Evolutionary conservation across 73 alveolate species (phyloP).

Genomic region (Uronychia binucleata): DNA sequence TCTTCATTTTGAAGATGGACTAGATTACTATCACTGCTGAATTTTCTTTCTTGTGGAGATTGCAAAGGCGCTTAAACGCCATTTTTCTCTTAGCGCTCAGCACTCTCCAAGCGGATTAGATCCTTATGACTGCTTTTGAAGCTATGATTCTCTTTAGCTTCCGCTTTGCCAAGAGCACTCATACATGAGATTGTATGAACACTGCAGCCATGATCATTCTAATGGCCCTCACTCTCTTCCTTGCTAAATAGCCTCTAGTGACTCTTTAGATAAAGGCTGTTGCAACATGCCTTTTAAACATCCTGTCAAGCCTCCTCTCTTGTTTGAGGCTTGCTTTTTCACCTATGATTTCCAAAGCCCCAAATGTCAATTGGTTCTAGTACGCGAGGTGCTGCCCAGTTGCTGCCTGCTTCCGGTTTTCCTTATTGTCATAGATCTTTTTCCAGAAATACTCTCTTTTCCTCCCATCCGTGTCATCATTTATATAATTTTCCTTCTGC

Average conservation of each 20-base stretch:
- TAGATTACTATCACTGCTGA: too few species aligned
- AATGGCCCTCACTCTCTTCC: slow-evolving; percentile 3
- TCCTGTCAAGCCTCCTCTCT: slow-evolving; percentile 59
- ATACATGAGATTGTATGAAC: slow-evolving; percentile 39
- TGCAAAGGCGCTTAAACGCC: too few species aligned
- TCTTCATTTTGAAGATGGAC: too few species aligned
- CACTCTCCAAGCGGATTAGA: neutral
- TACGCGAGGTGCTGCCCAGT: neutral
- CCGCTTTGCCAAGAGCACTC: slow-evolving; percentile 44
- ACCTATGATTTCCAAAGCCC: slow-evolving; percentile 54
- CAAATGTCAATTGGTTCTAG: neutral
- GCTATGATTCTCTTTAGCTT: neutral
- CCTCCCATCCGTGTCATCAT: too few species aligned
- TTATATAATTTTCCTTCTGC: neutral
- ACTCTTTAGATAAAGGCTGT: slow-evolving; percentile 45
- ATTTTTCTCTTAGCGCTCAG: neutral
- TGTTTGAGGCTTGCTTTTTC: slow-evolving; percentile 44
- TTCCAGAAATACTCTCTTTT: too few species aligned
- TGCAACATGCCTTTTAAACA: slow-evolving; percentile 9
- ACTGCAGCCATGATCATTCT: slow-evolving; percentile 13
- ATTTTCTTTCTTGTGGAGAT: too few species aligned
- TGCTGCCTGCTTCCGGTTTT: neutral
- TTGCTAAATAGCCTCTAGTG: slow-evolving; percentile 50
- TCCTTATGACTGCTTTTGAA: neutral
- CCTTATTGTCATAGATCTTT: neutral